Base-by-base conservation (phyloP, 75 land plant genomes). In the Pinus albicaulis region DNA sequence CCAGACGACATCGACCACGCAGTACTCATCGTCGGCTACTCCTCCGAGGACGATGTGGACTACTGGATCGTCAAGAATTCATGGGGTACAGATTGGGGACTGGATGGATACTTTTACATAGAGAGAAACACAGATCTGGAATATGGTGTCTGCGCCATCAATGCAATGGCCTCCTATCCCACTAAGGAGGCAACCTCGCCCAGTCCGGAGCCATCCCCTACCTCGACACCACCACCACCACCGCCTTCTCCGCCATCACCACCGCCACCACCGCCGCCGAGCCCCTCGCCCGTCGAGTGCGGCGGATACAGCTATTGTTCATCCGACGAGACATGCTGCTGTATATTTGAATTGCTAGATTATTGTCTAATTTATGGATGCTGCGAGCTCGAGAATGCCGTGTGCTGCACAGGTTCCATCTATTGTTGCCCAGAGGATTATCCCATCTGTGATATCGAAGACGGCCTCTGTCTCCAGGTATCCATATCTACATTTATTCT, bases 41-140 rank as follows among this genome's bases (percentile, higher is more conserved):
- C 84, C 56, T 83, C 91, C 1, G 76, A 82, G 72, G 76, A 56
- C n/a, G 77, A 56, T 28, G 81, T 68, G 38, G 81, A 84, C 19
- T 89, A 86, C 53, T 89, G 92, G 92, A 85, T 89, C 20, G 80
- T 82, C 56, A 89, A 89, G 80, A 89, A 89, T 77, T 89, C 89
- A 52, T 89, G 92, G 92, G 92, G 92, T 17, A 77, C 85, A 72
- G 59, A 61, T 12, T 89, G 92, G 92, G 92, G 92, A 56, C 65
- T 76, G 14, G 80, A 82, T 0, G 89, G 89, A 53, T 89, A 89
- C 26, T 55, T 87, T 13, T 76, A 83, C 64, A 58, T 87, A 12
- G 72, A 23, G 60, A 78, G 86, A 69, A 76, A 79, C 78, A 80
- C 83, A 3, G 38, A 60, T 57, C 63, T 44, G 17, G 20, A 56